Evolutionary conservation across 2,329 filamentous ascomycete species (phyloP), one percentile per base, ranked within the genome.

Genomic region (Aspergillus tamarii): DNA sequence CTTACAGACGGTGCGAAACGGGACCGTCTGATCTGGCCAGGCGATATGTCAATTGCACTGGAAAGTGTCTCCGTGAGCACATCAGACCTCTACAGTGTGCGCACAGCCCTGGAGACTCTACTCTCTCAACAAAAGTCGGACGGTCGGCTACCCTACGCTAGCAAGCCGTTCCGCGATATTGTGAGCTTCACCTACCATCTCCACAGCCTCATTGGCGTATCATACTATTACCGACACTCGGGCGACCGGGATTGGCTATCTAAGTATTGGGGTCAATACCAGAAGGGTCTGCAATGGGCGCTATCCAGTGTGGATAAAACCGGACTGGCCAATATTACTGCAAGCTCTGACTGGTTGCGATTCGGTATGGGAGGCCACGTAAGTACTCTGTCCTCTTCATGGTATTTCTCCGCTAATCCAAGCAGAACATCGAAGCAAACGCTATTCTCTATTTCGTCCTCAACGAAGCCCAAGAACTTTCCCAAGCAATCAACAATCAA

Each of bases 41-140:
- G 87, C 1, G 87, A 89, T 69, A 85, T 89, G 79, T 81, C 82
- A 5, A 85, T 88, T 64, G 83, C 85, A 5, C 78, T 86, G 0
- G 85, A 86, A 3, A 81, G 78, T 36, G 81, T 86, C 14, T 82
- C 84, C 11, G 82, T 87, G 2, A 85, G 83, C 9, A 87, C 85
- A 0, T 82, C 83, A 32, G 84, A 87, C 67, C 74, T 86, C 56
- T 77, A 81, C 23, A 81, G 81, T 41, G 77, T 86, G 9, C 78
- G 80, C 21, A 85, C 85, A 64, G 83, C 83, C 0, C 64, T 88
- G 2, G 80, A 81, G 56, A 81, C 81, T 1, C 72, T 84, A 8
- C 85, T 85, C 59, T 77, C 78, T 1, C 64, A 81, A 5, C 83
- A 86, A 66, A 72, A 78, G 46, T 50, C 72, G 1, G 77, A 81